Evolutionary conservation across 208 protist species (phyloP), one percentile per base, ranked within the genome.

Genomic region (Endotrypanum monterogeii): DNA sequence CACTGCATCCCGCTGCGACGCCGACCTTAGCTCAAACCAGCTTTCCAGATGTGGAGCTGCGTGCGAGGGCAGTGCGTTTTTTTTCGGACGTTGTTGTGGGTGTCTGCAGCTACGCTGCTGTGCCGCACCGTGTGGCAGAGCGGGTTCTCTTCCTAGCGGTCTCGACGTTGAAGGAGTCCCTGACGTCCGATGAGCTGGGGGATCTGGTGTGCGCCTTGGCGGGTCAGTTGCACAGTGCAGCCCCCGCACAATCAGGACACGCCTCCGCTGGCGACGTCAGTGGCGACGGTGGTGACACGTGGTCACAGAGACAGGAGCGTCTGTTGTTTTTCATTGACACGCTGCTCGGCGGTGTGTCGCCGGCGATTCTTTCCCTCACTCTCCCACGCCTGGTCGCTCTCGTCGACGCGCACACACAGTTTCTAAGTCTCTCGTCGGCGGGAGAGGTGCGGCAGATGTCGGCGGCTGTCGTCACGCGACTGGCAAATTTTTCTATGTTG

Each of bases 371-470:
- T 1, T 39, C 61, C 0, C 14, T 57, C 30, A 48, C 63, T 50
- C 61, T 87, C 6, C 74, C 81, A 18, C 67, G 73, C 7, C 58
- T 91, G 52, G 77, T 73, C 48, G 41, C 60, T 32, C 58, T 72
- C 16, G 56, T 89, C 14, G 41, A 77, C 9, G 37, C n/a, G 16
- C 75, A 82, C 50, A 70, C 61, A 23, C 39, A 54, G 0, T 0
- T 76, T 16, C 84, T 87, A 39, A 72, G 88, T 57, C 69, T 67
- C 25, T 74, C 76, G 3, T 71, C 70, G 16, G 41, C 76, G 18
- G 65, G 57, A 25, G 63, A 75, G 56, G 76, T 80, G 28, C 76
- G 76, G 28, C 70, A 54, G 54, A 61, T 65, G 54, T 28, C 76
- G 32, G 44, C 65, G 2, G 54, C n/a, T 6, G 44, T 75, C 1